phyloP scores from a whole-genome alignment of 495 filamentous ascomycete species.

The Talaromyces borbonicus region DNA sequence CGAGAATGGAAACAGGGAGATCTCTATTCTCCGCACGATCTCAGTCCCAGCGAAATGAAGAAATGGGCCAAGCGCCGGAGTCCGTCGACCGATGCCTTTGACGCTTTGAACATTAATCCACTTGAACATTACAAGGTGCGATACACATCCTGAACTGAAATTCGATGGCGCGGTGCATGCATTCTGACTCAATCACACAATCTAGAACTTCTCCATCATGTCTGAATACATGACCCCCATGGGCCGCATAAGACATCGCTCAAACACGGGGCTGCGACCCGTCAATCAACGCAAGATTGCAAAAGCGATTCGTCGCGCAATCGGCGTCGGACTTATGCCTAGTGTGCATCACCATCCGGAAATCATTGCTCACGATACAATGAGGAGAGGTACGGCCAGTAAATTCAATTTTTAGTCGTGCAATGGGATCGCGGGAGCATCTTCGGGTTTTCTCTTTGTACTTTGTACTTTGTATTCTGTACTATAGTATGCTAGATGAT shows the following conservation, averaged over 20 bases:
- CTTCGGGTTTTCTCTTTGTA: neutral
- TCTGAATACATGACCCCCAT: conserved; percentile 76
- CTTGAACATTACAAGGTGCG: conserved; percentile 72
- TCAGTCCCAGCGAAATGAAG: conserved; percentile 61
- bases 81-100: conserved; percentile 59
- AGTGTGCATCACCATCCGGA: conserved; percentile 91
- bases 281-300: conserved; percentile 89
- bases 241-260: conserved; percentile 71
- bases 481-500: too few relatives aligned
- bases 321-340: conserved; percentile 87
- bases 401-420: conserved; percentile 9
- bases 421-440: too few relatives aligned
- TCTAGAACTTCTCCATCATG: conserved; percentile 86
- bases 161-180: neutral
- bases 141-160: neutral
- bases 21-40: conserved; percentile 83
- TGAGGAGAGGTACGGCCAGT: conserved; percentile 12
- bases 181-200: too few relatives aligned
- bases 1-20: conserved; percentile 66
- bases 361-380: conserved; percentile 46
- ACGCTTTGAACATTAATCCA: conserved; percentile 72
- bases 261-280: conserved; percentile 67
- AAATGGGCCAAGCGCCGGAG: conserved; percentile 49
- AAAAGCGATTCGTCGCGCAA: conserved; percentile 78
- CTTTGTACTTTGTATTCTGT: neutral